These are phyloP conservation scores for Aspergillus ochraceus DNA, from an alignment of 2,329 filamentous ascomycete species.

Conservation along the genomic window DNA sequence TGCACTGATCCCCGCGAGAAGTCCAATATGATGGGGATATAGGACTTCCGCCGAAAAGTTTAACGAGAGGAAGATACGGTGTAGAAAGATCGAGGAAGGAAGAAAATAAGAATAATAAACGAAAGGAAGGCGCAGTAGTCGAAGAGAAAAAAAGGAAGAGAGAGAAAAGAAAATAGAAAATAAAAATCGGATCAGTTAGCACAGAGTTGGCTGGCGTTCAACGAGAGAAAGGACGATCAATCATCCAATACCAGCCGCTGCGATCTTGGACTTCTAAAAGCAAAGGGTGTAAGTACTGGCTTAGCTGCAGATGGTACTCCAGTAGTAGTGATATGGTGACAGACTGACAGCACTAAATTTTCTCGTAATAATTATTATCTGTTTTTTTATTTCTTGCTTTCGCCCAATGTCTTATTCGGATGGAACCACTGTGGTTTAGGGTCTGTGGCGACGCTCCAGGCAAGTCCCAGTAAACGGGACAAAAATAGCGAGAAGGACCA, in stretches of 20 bases:
- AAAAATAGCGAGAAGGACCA: conserved; percentile 16
- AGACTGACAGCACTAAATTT: background rate
- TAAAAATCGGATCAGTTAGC: background rate
- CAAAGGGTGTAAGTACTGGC: background rate
- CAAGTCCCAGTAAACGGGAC: conserved; percentile 12
- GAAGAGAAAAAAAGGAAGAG: conserved; percentile 3
- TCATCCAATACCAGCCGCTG: background rate
- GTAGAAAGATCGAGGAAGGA: background rate
- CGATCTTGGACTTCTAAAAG: background rate
- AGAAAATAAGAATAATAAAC: background rate
- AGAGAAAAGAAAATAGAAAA: background rate
- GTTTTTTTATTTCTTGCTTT: background rate
- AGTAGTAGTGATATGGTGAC: conserved; percentile 1
- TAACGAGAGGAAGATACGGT: background rate
- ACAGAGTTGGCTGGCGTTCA: background rate
- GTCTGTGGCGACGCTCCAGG: background rate
- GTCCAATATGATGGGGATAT: background rate
- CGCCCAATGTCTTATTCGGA: background rate
- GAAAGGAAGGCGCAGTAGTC: conserved; percentile 1
- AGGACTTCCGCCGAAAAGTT: background rate
- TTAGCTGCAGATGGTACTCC: background rate
- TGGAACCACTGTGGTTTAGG: conserved; percentile 1
- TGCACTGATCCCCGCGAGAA: background rate
- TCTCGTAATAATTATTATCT: background rate
- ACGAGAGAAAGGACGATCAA: background rate